Base-by-base conservation (phyloP, 805 yeast genomes). In the Barnettozyma wickerhamii region DNA sequence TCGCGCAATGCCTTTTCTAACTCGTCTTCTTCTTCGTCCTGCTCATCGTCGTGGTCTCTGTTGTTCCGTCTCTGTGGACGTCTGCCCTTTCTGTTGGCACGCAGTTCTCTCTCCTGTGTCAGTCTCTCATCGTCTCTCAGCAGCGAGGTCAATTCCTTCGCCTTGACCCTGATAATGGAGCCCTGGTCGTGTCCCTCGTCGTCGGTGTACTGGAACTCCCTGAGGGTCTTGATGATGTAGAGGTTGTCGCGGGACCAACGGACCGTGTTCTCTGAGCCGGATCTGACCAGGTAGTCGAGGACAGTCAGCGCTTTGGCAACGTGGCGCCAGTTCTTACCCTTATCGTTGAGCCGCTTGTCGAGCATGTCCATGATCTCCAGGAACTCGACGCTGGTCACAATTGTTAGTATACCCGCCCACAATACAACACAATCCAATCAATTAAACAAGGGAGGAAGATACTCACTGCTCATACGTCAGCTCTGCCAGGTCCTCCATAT, bases 251-350 rank as follows among this genome's bases (percentile, higher is more conserved):
- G 84, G 46, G 90, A 79, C 99, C 99, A 91, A 29, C 81, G 68
- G 6, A 90, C 95, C 55, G 90, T 91, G 55, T 84, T 82, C 51
- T 89, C 95, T 17, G 89, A 75, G 30, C 97, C 99, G 45, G 73
- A 75, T 51, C 93, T 77, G 15, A 90, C 88, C 43, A 90, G 69
- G 63, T 81, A 91, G 55, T 90, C 96, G 51, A 91, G 71, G n/a
- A 91, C 81, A 2, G 95, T 84, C 47, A 91, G 71, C 1, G 95
- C 81, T 63, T 91, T 93, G 48, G 95, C 90, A 37, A 91, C 90
- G 60, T 91, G 99, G 50, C 96, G 76, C 97, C 97, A 91, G 65
- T 91, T 85, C 62, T 89, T 90, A 46, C 98, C 98, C 68, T 90
- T 90, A 59, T 91, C 98, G 58, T 91, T 91, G 49, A 91, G 68